Percentiles rank a stretch among this genome's conserved stretches.
phyloP scores from a whole-genome alignment of 805 yeast genomes.

The Saturnispora quitensis region DNA sequence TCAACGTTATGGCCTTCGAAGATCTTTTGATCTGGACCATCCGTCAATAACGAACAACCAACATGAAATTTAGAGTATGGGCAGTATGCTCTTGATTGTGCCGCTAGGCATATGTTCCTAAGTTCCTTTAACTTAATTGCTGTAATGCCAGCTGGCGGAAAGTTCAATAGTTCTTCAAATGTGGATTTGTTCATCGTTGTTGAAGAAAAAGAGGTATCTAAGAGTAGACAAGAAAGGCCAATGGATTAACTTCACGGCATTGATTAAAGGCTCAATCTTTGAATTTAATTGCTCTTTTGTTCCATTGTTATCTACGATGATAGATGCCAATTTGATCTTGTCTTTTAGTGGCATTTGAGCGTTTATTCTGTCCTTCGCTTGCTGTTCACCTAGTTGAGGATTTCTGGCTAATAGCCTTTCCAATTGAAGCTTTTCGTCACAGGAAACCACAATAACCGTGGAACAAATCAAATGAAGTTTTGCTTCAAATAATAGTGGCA shows the following conservation, averaged over 20 bases:
- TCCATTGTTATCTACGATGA: conserved; percentile 55
- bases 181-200: neutral
- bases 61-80: conserved; percentile 77
- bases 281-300: conserved; percentile 34
- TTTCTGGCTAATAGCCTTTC: conserved; percentile 59
- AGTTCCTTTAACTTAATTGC: neutral
- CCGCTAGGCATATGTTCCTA: conserved; percentile 10
- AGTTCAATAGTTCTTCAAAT: conserved; percentile 1
- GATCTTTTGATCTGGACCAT: conserved; percentile 37
- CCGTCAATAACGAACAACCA: conserved; percentile 65
- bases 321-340: conserved; percentile 52
- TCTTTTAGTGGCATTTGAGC: conserved; percentile 65
- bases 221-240: conserved; percentile 1
- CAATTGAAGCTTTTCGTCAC: conserved; percentile 49
- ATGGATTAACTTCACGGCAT: neutral
- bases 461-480: conserved; percentile 68
- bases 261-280: conserved; percentile 34
- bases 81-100: conserved; percentile 40
- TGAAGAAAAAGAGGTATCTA: neutral
- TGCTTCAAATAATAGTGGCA: conserved; percentile 83
- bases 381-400: conserved; percentile 51
- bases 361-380: conserved; percentile 61
- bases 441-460: conserved; percentile 54
- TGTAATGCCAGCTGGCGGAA: neutral
- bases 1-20: conserved; percentile 83